phyloP scores from a whole-genome alignment of 1,139 yeast species.

The Yamadazyma siamensis region DNA sequence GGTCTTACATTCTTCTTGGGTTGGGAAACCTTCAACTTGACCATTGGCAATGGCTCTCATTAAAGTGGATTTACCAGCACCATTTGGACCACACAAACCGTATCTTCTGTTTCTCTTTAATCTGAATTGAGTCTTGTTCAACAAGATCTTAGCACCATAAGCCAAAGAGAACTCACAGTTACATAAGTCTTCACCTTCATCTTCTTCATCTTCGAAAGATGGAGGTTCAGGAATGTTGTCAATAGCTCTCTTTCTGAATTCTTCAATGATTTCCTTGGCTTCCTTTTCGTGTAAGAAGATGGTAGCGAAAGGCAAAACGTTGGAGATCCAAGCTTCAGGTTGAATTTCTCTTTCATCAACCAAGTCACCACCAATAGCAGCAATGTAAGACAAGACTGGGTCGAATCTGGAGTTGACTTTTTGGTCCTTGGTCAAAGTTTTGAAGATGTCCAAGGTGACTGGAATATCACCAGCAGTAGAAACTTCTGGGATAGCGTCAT shows the following conservation, averaged over 20 bases:
- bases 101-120: slow-evolving; percentile 99
- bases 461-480: slow-evolving; percentile 96
- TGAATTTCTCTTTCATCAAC: slow-evolving; percentile 97
- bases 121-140: slow-evolving; percentile 98
- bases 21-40: slow-evolving; percentile 99
- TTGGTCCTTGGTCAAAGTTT: slow-evolving; percentile 64
- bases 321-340: slow-evolving; percentile 85
- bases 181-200: slow-evolving; percentile 99
- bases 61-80: slow-evolving; percentile 99
- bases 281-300: slow-evolving; percentile 91
- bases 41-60: slow-evolving; percentile 99
- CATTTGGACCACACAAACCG: slow-evolving; percentile 99
- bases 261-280: slow-evolving; percentile 88
- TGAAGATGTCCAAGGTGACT: slow-evolving; percentile 82
- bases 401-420: slow-evolving; percentile 71
- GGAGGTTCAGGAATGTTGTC: slow-evolving; percentile 98
- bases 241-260: slow-evolving; percentile 92
- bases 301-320: slow-evolving; percentile 91
- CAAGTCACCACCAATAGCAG: slow-evolving; percentile 98
- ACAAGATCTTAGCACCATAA: slow-evolving; percentile 99
- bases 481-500: slow-evolving; percentile 89
- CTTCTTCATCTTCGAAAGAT: slow-evolving; percentile 96
- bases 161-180: slow-evolving; percentile 99
- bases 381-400: slow-evolving; percentile 74
- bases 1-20: slow-evolving; percentile 97